Base-by-base conservation (phyloP, 441 rosid genomes). In the Gossypium gossypioides region DNA sequence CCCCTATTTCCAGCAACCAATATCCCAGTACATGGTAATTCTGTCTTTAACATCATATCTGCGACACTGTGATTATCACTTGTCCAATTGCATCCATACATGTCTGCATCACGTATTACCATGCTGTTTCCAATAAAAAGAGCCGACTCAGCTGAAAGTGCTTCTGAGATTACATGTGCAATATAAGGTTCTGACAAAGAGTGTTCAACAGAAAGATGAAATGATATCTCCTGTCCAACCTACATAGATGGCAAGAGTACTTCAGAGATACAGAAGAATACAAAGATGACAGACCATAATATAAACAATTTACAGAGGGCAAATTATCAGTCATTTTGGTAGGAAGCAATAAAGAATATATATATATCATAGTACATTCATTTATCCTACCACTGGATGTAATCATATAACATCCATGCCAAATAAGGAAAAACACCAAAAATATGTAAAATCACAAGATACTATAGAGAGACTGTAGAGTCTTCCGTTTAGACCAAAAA, bases 121-220 rank as follows among this genome's bases (percentile, higher is more conserved):
- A 95, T 95, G 88, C 99, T 91, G 79, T 95, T 95, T 71, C 97
- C 99, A 10, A 95, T 65, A 84, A 92, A 95, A 71, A 95, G 86
- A 74, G 99, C 97, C 69, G 84, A 86, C 48, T 77, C 85, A 12
- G 91, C 75, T 27, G 87, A 77, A 69, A 95, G 85, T 62, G 84
- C 83, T 81, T 81, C 71, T 27, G 96, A 86, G 81, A 89, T 84
- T 65, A 78, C 79, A 80, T 79, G 87, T 16, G 93, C 93, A 73
- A 95, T 91, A 79, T 84, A 81, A 69, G 99, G 97, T 79, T 95
- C 99, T 0, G 95, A 87, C 69, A 92, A 84, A 42, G 88, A 82
- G 78, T 74, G 55, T 65, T 87, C 87, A 12, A 88, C 80, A 67
- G 71, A 64, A 82, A 92, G 80, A 79, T 85, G 97, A 83, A 86